Evolutionary conservation across 345 rosid species (phyloP).

Genomic region (Boechera retrofracta): DNA sequence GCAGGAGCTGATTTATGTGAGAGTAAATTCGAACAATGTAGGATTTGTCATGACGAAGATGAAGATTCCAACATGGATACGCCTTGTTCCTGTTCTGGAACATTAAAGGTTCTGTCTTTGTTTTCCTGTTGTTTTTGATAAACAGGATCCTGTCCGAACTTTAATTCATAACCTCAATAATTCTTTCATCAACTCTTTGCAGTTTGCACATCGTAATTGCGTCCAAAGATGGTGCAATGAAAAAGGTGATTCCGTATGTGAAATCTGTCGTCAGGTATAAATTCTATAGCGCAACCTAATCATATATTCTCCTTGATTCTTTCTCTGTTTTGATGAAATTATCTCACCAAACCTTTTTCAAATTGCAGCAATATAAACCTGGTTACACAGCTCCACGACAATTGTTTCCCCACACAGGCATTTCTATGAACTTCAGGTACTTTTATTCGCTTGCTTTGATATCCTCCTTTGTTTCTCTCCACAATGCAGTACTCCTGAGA

Average conservation of each 20-base stretch:
- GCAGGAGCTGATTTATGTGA: constrained; percentile 48
- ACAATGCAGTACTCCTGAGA: neutral
- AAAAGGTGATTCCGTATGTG: constrained; percentile 81
- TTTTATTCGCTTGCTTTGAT: neutral
- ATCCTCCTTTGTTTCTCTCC: neutral
- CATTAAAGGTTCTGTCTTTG: constrained; percentile 69
- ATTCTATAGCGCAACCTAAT: constrained; percentile 41
- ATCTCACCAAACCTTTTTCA: constrained; percentile 23
- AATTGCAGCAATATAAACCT: constrained; percentile 67
- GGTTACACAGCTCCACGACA: constrained; percentile 70
- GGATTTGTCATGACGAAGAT: constrained; percentile 95
- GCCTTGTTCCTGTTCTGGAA: constrained; percentile 87
- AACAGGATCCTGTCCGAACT: neutral
- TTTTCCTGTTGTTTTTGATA: neutral
- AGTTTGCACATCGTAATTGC: constrained; percentile 89
- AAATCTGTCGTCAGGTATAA: constrained; percentile 81
- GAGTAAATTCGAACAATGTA: constrained; percentile 60
- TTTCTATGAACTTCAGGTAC: constrained; percentile 72
- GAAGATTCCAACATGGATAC: constrained; percentile 72
- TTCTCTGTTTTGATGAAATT: neutral
- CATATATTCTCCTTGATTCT: neutral
- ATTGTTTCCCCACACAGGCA: constrained; percentile 57
- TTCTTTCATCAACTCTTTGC: constrained; percentile 25
- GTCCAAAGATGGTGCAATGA: constrained; percentile 92
- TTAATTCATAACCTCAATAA: neutral